Evolutionary conservation across 2,329 filamentous ascomycete species (phyloP), one percentile per base, ranked within the genome.

Genomic region (Stagonosporopsis vannaccii): DNA sequence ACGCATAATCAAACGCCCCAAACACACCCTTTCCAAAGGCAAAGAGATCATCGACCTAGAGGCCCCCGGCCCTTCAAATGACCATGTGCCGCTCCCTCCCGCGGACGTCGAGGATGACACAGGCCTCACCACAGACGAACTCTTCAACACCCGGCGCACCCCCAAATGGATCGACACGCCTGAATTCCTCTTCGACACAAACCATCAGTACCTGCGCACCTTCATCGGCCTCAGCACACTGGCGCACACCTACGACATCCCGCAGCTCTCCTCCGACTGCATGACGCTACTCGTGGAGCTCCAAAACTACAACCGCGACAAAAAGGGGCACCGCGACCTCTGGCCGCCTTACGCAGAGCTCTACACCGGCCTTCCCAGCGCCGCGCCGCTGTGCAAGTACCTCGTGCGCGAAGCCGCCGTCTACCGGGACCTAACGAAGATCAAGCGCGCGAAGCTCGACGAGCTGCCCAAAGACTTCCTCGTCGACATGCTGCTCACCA

Each of bases 191-290:
- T 59, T 59, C 51, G 32, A 42, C 12, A 45, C 56, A 6, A 49
- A 56, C 43, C 51, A 59, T 40, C 51, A 57, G 6, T 55, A 50
- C 45, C 47, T 58, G 12, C 56, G 50, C 13, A 54, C 46, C 25
- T 58, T 63, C 49, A 45, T 63, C 36, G 55, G 60, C n/a, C 58
- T 65, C 23, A 58, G 39, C 41, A 52, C 62, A 4, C 44, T 65
- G 3, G 62, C 60, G 17, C 44, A 51, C 28, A 42, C 35, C 19
- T 59, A 63, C 52, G 58, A 63, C 50, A 56, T 54, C 19, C 51
- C 51, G 2, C 52, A 61, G 19, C 56, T 63, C 8, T 39, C 44
- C 23, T 33, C 35, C 6, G 58, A 63, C 43, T 39, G 51, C 39
- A 60, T 62, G 49, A 61, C 56, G 7, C 26, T 58, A 1, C 41